Conservation (phyloP, 768 basidiomycete species). For the Daedaleopsis nitida region DNA sequence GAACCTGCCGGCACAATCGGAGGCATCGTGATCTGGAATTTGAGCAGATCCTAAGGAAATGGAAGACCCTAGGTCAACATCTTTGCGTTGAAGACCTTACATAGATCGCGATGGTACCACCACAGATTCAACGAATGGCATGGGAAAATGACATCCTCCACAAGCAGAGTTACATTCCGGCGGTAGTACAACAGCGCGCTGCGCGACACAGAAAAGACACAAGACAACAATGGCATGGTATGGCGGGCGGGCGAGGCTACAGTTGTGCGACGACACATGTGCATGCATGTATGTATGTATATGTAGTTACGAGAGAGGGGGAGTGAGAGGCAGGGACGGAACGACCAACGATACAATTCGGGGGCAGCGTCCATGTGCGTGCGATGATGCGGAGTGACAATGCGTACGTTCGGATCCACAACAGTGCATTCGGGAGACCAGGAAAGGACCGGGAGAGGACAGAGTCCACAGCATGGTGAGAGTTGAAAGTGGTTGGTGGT, state of each 20-base stretch:
- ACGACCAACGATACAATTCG: slow-evolving; percentile 15
- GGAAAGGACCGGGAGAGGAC: background rate
- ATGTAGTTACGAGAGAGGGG: background rate
- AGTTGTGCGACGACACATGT: background rate
- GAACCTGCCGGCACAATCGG: too few relatives aligned
- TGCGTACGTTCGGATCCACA: slow-evolving; percentile 2
- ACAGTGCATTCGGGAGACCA: background rate
- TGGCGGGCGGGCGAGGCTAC: too few relatives aligned
- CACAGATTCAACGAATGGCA: background rate
- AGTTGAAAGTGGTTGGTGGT: background rate
- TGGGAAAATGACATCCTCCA: background rate
- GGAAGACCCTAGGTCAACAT: too few relatives aligned
- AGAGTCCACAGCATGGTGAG: background rate
- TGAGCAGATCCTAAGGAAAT: too few relatives aligned
- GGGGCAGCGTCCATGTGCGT: slow-evolving; percentile 15
- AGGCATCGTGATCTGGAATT: too few relatives aligned
- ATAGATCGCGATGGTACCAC: too few relatives aligned
- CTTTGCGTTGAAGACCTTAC: too few relatives aligned
- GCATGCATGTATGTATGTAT: background rate
- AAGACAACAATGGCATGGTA: background rate
- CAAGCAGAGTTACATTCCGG: background rate
- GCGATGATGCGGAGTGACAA: background rate
- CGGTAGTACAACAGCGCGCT: background rate
- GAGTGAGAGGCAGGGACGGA: background rate
- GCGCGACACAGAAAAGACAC: background rate